Base-by-base conservation (phyloP, 495 filamentous ascomycete species). In the Lophiotrema nucula region DNA sequence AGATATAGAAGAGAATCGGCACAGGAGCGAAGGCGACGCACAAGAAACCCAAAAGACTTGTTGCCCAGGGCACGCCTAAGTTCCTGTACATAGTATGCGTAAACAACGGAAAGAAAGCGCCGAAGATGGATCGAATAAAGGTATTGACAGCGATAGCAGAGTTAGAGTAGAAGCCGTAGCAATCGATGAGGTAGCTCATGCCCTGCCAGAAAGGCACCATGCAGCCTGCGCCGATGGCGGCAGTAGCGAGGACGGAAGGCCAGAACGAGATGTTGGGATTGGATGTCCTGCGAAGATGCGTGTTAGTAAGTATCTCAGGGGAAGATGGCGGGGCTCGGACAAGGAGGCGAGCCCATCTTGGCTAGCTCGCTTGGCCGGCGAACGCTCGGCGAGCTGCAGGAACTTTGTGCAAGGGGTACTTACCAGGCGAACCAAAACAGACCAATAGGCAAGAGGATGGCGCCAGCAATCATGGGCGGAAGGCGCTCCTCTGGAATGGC, bases 351-450 rank as follows among this genome's bases (percentile, higher is more conserved):
- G n/a, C n/a, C n/a, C n/a, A n/a, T n/a, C n/a, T n/a, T n/a, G n/a
- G n/a, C n/a, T n/a, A n/a, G n/a, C n/a, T n/a, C n/a, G n/a, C n/a
- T n/a, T n/a, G n/a, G n/a, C n/a, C n/a, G n/a, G n/a, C n/a, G n/a
- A n/a, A n/a, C n/a, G n/a, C n/a, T n/a, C n/a, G n/a, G n/a, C n/a
- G n/a, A n/a, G n/a, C n/a, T n/a, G n/a, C n/a, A n/a, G n/a, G n/a
- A n/a, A n/a, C n/a, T n/a, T n/a, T n/a, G n/a, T 1, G 78, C 70
- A 43, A 21, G 39, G 39, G 10, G 18, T 8, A 43, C 39, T 8
- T 21, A 43, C 39, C 72, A 74, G 10, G 67, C 71, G 38, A 66
- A 71, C 70, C 70, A 73, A 56, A 72, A 73, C 5, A 73, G 56
- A 15, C 70, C 64, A 10, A 61, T 38, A 4, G 70, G 70, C 11